Percentiles rank a stretch among this genome's conserved stretches.
Evolutionary conservation across 2,329 filamentous ascomycete species (phyloP).

Genomic region (Magnaporthiopsis incrustans): DNA sequence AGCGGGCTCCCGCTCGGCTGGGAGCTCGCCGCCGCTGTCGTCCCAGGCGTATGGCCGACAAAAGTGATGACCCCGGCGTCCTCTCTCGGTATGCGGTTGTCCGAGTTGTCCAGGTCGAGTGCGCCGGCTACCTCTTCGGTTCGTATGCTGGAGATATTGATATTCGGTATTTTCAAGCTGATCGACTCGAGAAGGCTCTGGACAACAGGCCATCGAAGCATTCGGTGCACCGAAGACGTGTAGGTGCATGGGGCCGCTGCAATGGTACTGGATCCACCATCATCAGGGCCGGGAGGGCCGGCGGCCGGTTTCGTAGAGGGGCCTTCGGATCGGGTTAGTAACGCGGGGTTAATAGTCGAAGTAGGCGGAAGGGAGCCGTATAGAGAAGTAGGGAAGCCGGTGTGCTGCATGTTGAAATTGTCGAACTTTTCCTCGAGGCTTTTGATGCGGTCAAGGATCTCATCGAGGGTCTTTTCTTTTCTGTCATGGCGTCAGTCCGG

Average conservation of each 20-base stretch:
- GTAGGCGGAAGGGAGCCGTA: neutral
- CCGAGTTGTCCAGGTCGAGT: slow-evolving; percentile 20
- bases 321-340: slow-evolving; percentile 1
- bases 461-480: slow-evolving; percentile 55
- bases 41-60: slow-evolving; percentile 5
- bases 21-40: slow-evolving; percentile 7
- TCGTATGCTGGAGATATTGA: slow-evolving; percentile 24
- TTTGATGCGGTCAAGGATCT: slow-evolving; percentile 50
- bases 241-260: slow-evolving; percentile 21
- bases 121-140: slow-evolving; percentile 28
- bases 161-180: slow-evolving; percentile 21
- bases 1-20: slow-evolving; percentile 19
- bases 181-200: slow-evolving; percentile 29
- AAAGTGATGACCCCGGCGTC: slow-evolving; percentile 8
- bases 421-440: slow-evolving; percentile 50
- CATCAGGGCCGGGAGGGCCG: neutral
- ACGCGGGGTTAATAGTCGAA: neutral
- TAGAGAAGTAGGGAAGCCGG: slow-evolving; percentile 1
- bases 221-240: slow-evolving; percentile 37
- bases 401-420: slow-evolving; percentile 22
- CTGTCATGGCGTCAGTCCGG: slow-evolving; percentile 23
- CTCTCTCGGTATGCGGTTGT: slow-evolving; percentile 14
- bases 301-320: neutral
- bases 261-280: slow-evolving; percentile 11
- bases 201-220: slow-evolving; percentile 41